Evolutionary conservation across 2,329 filamentous ascomycete genomes (phyloP), one percentile per base, ranked within the genome.

Genomic region (Acephala macrosclerotiorum): DNA sequence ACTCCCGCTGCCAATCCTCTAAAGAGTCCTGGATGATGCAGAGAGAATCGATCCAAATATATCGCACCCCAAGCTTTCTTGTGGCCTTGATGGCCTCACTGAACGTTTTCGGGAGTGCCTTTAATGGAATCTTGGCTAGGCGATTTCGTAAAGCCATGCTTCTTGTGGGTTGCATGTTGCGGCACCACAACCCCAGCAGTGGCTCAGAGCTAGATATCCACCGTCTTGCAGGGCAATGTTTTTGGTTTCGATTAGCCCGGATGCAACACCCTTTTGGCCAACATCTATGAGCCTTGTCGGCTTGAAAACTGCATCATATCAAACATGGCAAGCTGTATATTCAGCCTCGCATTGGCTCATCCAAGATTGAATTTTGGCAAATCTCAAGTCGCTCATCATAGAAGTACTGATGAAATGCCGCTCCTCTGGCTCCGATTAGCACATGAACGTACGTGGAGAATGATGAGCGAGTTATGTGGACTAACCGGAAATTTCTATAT

Each of bases 1-100:
- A 61, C 42, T 73, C 65, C 38, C 45, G 53, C 26, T 66, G 47
- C 70, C 71, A 70, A 49, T 72, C 71, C 42, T 65, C 60, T 12
- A 20, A 16, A 40, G 63, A 58, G 45, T 66, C 67, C 47, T 69
- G 67, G 18, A 69, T 59, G 20, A 67, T 69, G 45, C 67, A 69
- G 14, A 69, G 55, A 26, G 51, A 49, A 29, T 67, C 65, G 20
- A 69, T 69, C 67, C 67, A 69, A 22, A 68, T 45, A 42, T 65
- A 67, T 12, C 36, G 26, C 8, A 62, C 5, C 5, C 62, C 61
- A 11, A 69, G 36, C 7, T 22, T 29, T 14, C 58, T 29, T 2
- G 61, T 61, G 18, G 63, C 26, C 26, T 45, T 49, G 20, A 69
- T 60, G 33, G 67, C 65, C 16, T 69, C 61, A 49, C 49, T 35